Evolutionary conservation across 495 filamentous ascomycete genomes (phyloP), one percentile per base, ranked within the genome.

Genomic region (Aspergillus nidulans): DNA sequence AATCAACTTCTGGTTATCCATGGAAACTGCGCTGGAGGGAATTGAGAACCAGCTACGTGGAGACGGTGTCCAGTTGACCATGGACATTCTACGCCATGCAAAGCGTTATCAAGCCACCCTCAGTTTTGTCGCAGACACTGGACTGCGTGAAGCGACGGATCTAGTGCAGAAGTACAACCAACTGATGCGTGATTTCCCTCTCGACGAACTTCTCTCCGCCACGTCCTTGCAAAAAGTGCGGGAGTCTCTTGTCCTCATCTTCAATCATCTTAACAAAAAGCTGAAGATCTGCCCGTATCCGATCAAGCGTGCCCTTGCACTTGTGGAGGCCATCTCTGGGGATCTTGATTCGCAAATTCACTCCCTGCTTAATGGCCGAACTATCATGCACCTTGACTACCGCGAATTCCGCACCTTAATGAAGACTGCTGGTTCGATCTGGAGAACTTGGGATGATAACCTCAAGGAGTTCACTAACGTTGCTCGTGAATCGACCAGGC

Each of bases 101-200:
- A 99, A 99, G 71, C 88, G 95, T 50, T 97, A 96, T 65, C 89
- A 95, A 70, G 91, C 92, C 16, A 96, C 92, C 19, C 87, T 96
- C 58, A 97, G 95, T 77, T 99, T 99, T 65, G 84, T 83, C 40
- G 86, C 92, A 12, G 94, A 99, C 67, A 97, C 92, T 42, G 92
- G 94, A 2, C 72, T 99, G 67, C 94, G 91, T 68, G 95, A 97
- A 66, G 90, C 91, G 41, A 91, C 86, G 61, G 92, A 99, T 57
- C 84, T 86, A 72, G 94, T 97, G 34, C 91, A 96, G 74, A 96
- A 95, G 65, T 97, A 97, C 73, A 99, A 99, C 69, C 89, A 94
- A 69, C 77, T 97, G 15, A 96, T 99, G 92, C 84, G 94, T 41
- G 95, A 97, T 64, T 99, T 99, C 59, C 94, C 94, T 1, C 80